Evolutionary conservation across 208 protist genomes (phyloP).

Genomic region (Trichomonas gallinae): DNA sequence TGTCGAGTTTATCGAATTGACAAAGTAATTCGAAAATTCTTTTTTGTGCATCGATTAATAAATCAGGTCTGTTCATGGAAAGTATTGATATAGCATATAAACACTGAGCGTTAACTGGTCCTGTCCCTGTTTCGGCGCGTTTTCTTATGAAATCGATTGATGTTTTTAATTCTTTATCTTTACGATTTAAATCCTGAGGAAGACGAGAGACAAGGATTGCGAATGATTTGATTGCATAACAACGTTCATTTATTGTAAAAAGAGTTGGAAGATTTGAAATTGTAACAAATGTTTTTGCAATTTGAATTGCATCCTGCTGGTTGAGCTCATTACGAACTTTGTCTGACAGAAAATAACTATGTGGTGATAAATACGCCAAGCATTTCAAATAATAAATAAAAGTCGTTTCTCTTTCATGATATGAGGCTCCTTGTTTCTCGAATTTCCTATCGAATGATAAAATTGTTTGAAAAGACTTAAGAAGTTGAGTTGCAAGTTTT

Average conservation of each 20-base stretch:
- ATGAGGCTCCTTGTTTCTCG: too few species aligned
- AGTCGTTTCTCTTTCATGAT: too few species aligned
- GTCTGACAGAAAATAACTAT: background rate
- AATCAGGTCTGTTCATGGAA: background rate
- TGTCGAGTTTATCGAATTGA: background rate
- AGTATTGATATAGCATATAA: background rate
- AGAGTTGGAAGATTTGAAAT: background rate
- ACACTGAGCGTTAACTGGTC: background rate
- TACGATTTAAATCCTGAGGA: background rate
- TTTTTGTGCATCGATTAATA: background rate
- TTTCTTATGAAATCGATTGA: background rate
- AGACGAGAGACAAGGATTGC: background rate
- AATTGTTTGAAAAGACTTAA: too few species aligned
- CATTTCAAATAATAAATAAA: too few species aligned
- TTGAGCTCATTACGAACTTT: background rate
- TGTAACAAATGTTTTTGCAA: background rate
- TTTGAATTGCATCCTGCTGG: background rate
- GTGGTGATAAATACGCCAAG: too few species aligned
- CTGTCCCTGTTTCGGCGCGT: background rate
- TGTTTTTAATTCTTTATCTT: background rate
- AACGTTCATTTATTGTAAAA: background rate
- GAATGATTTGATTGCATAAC: background rate
- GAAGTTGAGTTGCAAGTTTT: too few species aligned
- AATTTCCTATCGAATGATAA: too few species aligned
- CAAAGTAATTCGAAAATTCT: background rate